These are phyloP conservation scores for Pythium dissotocum DNA, from an alignment of 352 stramenopile genomes.

Conservation along the genomic window DNA sequence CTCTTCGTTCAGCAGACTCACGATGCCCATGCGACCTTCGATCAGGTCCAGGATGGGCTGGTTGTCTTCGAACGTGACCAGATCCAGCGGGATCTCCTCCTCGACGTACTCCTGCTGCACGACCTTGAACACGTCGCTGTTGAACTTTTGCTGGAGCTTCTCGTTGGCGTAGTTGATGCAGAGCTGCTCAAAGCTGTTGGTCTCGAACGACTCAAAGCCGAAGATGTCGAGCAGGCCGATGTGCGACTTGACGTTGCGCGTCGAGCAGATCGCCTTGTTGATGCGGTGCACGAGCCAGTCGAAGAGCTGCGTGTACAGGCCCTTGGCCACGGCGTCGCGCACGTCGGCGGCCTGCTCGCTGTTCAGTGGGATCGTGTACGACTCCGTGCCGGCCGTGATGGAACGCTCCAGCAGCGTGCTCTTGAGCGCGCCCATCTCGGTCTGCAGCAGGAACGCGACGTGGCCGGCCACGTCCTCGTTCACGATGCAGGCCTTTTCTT, in stretches of 20 bases:
- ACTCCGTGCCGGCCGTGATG: conserved; percentile 93
- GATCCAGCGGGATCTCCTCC: conserved; percentile 87
- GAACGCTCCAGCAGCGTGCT: conserved; percentile 88
- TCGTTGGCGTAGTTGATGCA: conserved; percentile 92
- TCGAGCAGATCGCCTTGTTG: conserved; percentile 80
- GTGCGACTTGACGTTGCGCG: conserved; percentile 68
- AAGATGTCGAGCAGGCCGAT: conserved; percentile 96
- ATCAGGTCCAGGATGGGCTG: conserved; percentile 90
- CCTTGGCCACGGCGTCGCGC: conserved; percentile 95
- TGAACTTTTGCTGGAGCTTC: conserved; percentile 89
- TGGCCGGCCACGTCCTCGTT: conserved; percentile 62
- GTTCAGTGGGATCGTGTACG: conserved; percentile 92
- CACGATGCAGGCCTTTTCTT: conserved; percentile 58
- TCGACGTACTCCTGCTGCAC: conserved; percentile 95
- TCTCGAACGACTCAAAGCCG: conserved; percentile 94
- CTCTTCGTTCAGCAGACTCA: conserved; percentile 95
- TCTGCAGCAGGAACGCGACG: conserved; percentile 60
- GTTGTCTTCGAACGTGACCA: conserved; percentile 92
- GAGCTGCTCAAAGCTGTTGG: conserved; percentile 88
- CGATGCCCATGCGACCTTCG: conserved; percentile 86
- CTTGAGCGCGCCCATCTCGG: conserved; percentile 67
- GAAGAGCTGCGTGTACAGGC: conserved; percentile 96
- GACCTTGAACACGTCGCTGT: conserved; percentile 94
- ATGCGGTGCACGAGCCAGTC: conserved; percentile 94
- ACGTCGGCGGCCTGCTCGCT: conserved; percentile 89